Percentiles rank a stretch among this genome's conserved stretches.
These are phyloP conservation scores for Nannochloropsis oceanica DNA, from an alignment of 108 stramenopile genomes.

Conservation along the genomic window DNA sequence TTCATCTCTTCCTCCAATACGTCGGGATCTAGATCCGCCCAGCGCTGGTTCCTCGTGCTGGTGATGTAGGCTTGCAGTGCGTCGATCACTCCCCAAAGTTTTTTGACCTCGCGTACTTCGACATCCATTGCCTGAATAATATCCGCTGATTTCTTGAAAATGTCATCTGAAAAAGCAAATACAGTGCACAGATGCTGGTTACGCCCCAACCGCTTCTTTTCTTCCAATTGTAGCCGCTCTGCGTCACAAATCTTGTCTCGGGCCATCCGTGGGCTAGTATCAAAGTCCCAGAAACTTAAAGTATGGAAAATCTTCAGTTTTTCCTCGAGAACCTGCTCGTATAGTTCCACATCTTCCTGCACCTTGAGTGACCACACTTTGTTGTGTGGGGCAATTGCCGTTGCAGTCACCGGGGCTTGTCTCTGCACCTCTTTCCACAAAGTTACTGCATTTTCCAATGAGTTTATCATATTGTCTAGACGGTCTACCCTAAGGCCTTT, in stretches of 20 bases:
- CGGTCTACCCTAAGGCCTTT: constrained; percentile 36
- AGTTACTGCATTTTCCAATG: constrained; percentile 34
- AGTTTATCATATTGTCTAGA: constrained; percentile 27
- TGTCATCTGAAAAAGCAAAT: constrained; percentile 48
- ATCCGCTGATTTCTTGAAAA: constrained; percentile 31
- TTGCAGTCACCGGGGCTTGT: constrained; percentile 39
- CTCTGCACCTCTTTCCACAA: constrained; percentile 38
- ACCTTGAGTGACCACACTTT: constrained; percentile 46
- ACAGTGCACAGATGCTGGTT: constrained; percentile 46
- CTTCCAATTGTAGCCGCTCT: constrained; percentile 5
- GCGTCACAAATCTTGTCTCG: constrained; percentile 35
- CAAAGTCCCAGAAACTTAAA: constrained; percentile 41
- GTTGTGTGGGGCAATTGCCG: constrained; percentile 43
- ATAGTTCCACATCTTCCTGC: constrained; percentile 45
- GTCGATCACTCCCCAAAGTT: constrained; percentile 50
- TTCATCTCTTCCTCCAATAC: constrained; percentile 53
- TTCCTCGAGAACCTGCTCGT: constrained; percentile 37
- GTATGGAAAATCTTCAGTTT: constrained; percentile 33
- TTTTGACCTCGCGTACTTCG: constrained; percentile 36
- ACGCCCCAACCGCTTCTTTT: constrained; percentile 29
- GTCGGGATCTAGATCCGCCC: constrained; percentile 46
- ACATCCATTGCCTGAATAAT: constrained; percentile 33
- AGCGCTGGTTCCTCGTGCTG: constrained; percentile 40
- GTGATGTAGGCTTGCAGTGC: constrained; percentile 40
- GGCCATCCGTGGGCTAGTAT: constrained; percentile 31